Evolutionary conservation across 1,284 basidiomycete species (phyloP).

Genomic region (Ustilago hordei): DNA sequence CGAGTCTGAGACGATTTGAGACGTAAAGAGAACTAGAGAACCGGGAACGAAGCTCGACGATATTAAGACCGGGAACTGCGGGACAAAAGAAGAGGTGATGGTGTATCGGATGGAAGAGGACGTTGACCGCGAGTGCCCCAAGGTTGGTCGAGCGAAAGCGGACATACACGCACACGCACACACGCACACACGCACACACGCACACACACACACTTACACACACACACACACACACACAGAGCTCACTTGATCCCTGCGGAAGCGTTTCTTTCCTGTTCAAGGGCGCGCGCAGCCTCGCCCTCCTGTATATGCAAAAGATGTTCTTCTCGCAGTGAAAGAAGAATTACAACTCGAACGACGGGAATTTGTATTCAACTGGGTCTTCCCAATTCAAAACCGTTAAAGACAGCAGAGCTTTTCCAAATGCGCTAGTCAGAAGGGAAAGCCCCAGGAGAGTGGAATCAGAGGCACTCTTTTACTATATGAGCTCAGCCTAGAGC

Average conservation of each 20-base stretch:
- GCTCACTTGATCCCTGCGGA: neutral
- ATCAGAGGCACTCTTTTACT: neutral
- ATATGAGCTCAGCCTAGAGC: neutral
- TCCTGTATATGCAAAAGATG: neutral
- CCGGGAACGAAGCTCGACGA: conserved; percentile 52
- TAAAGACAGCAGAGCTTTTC: conserved; percentile 10
- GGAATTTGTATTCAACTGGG: neutral
- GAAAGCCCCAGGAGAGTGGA: neutral
- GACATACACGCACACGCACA: conserved; percentile 9
- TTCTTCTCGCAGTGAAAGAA: neutral
- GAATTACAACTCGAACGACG: no score
- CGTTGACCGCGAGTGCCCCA: conserved; percentile 2
- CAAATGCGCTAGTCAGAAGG: neutral
- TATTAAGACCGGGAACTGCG: conserved; percentile 52
- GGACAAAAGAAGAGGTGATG: conserved; percentile 28
- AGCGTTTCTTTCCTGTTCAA: neutral
- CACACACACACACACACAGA: conserved; percentile 1
- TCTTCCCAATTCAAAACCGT: neutral
- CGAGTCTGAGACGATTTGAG: conserved; percentile 40
- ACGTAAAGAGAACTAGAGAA: conserved; percentile 27
- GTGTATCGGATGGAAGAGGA: conserved; percentile 16
- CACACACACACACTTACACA: conserved; percentile 2
- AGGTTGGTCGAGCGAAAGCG: conserved; percentile 21
- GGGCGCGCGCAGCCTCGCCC: neutral
- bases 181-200: neutral